Conservation (phyloP, 2,329 filamentous ascomycete genomes). For the Ophiostoma fasciatum region DNA sequence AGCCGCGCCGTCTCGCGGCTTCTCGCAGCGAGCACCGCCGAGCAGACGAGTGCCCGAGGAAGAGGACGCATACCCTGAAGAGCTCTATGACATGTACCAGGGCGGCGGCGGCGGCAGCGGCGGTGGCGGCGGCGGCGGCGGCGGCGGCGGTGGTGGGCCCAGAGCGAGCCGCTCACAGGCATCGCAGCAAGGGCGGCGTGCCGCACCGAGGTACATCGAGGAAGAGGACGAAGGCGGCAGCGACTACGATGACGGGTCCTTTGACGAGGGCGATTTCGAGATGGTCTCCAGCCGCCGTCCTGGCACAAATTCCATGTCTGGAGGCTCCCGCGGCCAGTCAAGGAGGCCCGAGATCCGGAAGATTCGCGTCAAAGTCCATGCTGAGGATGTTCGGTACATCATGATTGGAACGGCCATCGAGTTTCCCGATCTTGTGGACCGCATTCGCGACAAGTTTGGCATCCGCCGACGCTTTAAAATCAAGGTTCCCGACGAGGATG, state of each 20-base stretch:
- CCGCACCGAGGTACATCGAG: slow-evolving; percentile 51
- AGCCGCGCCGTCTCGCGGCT: slow-evolving; percentile 28
- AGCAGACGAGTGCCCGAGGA: slow-evolving; percentile 32
- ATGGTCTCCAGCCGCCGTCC: slow-evolving; percentile 48
- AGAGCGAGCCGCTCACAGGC: slow-evolving; percentile 26
- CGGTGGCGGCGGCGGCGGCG: slow-evolving; percentile 25
- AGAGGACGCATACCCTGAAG: slow-evolving; percentile 50
- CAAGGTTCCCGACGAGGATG: slow-evolving; percentile 71
- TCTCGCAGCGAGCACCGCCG: slow-evolving; percentile 24
- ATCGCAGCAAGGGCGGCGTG: slow-evolving; percentile 16
- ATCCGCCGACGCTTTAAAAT: slow-evolving; percentile 70
- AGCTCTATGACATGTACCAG: slow-evolving; percentile 52
- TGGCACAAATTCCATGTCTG: slow-evolving; percentile 29
- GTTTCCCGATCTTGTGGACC: slow-evolving; percentile 63
- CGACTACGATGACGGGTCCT: slow-evolving; percentile 52
- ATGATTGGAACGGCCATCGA: slow-evolving; percentile 62
- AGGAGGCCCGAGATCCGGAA: slow-evolving; percentile 55
- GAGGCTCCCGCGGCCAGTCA: slow-evolving; percentile 37
- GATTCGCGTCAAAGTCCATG: slow-evolving; percentile 84
- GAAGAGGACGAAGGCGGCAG: slow-evolving; percentile 67
- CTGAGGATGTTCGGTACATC: slow-evolving; percentile 81
- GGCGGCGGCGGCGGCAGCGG: slow-evolving; percentile 20
- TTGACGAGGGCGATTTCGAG: slow-evolving; percentile 68
- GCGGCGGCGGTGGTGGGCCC: slow-evolving; percentile 16
- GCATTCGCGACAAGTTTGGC: slow-evolving; percentile 76